A percentile compares a stretch with the other conserved stretches of the same genome.
phyloP scores from a whole-genome alignment of 2,329 filamentous ascomycete species.

The Graphilbum fragrans region DNA sequence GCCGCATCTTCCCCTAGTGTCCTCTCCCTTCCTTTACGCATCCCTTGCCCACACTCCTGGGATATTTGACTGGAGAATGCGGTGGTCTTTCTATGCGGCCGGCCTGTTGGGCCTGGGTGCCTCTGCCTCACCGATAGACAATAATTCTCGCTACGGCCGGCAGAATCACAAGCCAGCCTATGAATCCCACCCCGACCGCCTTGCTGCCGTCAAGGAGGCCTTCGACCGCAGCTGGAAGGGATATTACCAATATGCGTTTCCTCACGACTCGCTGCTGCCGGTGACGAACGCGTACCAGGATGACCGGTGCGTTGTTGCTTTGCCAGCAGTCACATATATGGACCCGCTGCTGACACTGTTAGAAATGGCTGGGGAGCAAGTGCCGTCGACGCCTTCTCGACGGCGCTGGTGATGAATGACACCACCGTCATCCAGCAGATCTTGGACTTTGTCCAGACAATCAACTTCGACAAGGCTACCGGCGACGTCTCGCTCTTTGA shows the following conservation, averaged over 20 bases:
- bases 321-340: neutral
- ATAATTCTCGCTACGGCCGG: no score
- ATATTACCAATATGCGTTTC: slow-evolving; percentile 63
- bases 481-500: slow-evolving; percentile 68
- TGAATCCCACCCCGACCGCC: slow-evolving; percentile 26
- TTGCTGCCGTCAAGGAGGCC: slow-evolving; percentile 51
- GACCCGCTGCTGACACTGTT: no score
- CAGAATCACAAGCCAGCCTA: slow-evolving; percentile 13
- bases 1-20: no score
- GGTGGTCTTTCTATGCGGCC: no score
- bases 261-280: slow-evolving; percentile 63
- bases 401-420: slow-evolving; percentile 66
- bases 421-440: slow-evolving; percentile 57
- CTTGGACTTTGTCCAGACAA: slow-evolving; percentile 54
- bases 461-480: slow-evolving; percentile 56
- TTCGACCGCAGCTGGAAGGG: slow-evolving; percentile 63
- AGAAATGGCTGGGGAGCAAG: slow-evolving; percentile 81
- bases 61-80: no score
- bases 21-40: no score
- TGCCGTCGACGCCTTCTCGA: slow-evolving; percentile 68
- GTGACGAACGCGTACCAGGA: slow-evolving; percentile 53
- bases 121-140: no score
- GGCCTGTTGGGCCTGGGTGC: neutral
- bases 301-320: slow-evolving; percentile 45
- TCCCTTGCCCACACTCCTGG: no score